Conservation (phyloP, 139 green algal genomes). For the Tetraselmis striata region DNA sequence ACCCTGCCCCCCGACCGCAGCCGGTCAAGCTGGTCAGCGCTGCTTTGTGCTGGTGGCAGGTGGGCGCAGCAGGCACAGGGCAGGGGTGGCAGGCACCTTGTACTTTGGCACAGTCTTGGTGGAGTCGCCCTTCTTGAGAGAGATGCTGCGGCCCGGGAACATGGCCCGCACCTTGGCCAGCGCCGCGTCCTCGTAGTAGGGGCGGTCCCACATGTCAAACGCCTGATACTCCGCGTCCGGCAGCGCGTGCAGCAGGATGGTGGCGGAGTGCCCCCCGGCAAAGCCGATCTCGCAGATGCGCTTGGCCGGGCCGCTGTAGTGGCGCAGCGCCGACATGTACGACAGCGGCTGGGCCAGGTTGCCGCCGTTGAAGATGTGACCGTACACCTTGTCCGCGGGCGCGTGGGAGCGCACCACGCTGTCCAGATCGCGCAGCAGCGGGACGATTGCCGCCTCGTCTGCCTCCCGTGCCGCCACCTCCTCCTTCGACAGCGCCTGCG, state of each 20-base stretch:
- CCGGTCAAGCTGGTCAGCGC: too few relatives aligned
- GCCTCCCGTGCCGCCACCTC: too few relatives aligned
- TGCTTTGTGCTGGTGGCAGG: too few relatives aligned
- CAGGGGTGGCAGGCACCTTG: neutral
- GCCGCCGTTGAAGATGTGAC: neutral
- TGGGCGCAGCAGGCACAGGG: neutral
- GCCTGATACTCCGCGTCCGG: neutral
- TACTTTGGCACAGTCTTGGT: neutral
- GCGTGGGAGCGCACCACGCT: neutral
- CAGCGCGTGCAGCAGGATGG: neutral
- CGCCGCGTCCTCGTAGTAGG: neutral
- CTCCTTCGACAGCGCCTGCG: too few relatives aligned
- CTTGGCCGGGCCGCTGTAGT: neutral
- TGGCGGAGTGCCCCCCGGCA: neutral
- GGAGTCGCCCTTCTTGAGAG: neutral
- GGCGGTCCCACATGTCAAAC: neutral
- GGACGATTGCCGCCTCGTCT: neutral
- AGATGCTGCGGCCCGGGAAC: neutral
- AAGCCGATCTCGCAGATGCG: neutral
- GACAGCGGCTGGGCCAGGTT: neutral
- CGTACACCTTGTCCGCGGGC: neutral
- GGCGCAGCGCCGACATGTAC: neutral
- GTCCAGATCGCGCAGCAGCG: neutral
- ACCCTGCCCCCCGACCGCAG: too few relatives aligned
- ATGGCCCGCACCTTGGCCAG: neutral